Base-by-base conservation (phyloP, 805 yeast genomes). In the Clavispora phyllophila region DNA sequence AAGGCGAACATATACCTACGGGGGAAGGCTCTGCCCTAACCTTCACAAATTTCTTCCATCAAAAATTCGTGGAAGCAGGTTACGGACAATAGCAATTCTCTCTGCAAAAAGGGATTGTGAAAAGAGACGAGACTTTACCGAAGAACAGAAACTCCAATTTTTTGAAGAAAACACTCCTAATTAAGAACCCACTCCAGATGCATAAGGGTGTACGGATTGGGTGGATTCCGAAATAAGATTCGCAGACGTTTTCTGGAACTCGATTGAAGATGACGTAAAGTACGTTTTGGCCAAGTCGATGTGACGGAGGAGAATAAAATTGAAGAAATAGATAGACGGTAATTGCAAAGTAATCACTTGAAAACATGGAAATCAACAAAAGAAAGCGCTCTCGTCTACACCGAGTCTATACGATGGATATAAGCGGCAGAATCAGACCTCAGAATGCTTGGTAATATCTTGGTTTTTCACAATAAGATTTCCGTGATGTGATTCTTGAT, bases 11-110 rank as follows among this genome's bases (percentile, higher is more conserved):
- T 7, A 47, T 66, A 35, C 60, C 60, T 9, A 50, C 55, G 15
- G 66, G 66, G 7, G 51, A 47, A 37, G n/a, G n/a, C n/a, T n/a
- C n/a, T n/a, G n/a, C n/a, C n/a, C n/a, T n/a, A 38, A 9, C 55
- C 57, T 8, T 37, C 54, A 13, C 41, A 37, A 10, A 47, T 54
- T 20, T 19, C 35, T 2, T 27, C 37, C 7, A 14, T 22, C 12
- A 57, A 54, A 22, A 63, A 61, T 42, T 45, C 37, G 14, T 66
- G 72, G 71, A 45, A 47, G 14, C 57, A 57, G 22, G 59, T 61
- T 24, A 41, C 61, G 5, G 43, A 49, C 29, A 50, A 40, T 6
- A 64, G 51, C 7, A 39, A 48, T 28, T 39, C 47, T 9, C 49
- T 64, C 29, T 31, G 41, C 23, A 42, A 45, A 5, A 50, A 44